Percentiles rank a stretch among this genome's conserved stretches.
These are phyloP conservation scores for Rhynchospora pubera DNA, from an alignment of 176 grass and related monocot species.

Conservation along the genomic window DNA sequence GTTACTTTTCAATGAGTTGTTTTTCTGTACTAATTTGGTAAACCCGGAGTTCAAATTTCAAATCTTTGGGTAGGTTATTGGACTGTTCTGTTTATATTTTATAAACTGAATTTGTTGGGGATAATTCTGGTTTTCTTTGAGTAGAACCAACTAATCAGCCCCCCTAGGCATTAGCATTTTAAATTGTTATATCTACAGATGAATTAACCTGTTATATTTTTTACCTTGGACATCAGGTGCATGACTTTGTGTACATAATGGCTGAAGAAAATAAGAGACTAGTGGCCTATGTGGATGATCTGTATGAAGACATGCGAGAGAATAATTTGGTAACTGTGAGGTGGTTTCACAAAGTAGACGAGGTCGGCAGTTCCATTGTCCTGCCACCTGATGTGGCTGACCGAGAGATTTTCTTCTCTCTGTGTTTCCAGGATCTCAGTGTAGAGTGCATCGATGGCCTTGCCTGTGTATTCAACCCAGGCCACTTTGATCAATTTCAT, in stretches of 20 bases:
- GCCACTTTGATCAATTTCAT: constrained; percentile 77
- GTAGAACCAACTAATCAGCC: neutral
- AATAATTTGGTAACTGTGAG: constrained; percentile 65
- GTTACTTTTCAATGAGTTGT: neutral
- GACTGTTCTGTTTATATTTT: neutral
- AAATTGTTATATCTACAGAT: neutral
- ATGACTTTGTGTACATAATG: constrained; percentile 85
- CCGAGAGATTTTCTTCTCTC: constrained; percentile 83
- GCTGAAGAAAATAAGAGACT: constrained; percentile 74
- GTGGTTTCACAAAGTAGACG: constrained; percentile 89
- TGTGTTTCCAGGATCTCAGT: constrained; percentile 75
- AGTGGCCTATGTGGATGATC: constrained; percentile 86
- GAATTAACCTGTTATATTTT: constrained; percentile 4
- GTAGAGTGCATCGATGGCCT: constrained; percentile 97
- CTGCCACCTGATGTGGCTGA: constrained; percentile 44
- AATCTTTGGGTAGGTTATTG: neutral
- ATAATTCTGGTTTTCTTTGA: neutral
- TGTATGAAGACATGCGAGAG: constrained; percentile 68
- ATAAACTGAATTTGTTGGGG: neutral
- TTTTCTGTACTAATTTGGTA: neutral
- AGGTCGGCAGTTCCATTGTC: constrained; percentile 39
- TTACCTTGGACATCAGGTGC: constrained; percentile 42
- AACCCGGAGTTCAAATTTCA: neutral
- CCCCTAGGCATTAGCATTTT: neutral
- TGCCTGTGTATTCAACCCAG: constrained; percentile 58